These are phyloP conservation scores for Terfezia boudieri DNA, from an alignment of 495 filamentous ascomycete species.

Conservation along the genomic window DNA sequence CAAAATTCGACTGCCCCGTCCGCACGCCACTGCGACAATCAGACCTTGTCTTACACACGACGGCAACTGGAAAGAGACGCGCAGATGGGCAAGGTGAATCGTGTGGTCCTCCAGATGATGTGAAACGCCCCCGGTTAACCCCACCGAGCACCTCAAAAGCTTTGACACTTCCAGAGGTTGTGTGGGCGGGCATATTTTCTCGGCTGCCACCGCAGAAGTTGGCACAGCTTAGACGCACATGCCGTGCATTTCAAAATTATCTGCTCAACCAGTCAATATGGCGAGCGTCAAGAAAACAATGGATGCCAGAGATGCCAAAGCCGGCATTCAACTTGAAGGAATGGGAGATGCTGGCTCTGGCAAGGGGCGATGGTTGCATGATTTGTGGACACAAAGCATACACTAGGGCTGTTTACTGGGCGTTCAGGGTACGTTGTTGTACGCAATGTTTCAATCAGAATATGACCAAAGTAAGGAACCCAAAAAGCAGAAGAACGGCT, in stretches of 20 bases:
- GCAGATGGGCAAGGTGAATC: background rate
- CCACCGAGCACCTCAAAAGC: slow-evolving; percentile 15
- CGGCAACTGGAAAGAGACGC: background rate
- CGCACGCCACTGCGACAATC: no score
- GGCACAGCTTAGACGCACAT: slow-evolving; percentile 4
- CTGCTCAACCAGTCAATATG: slow-evolving; percentile 26
- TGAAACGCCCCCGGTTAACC: slow-evolving; percentile 8
- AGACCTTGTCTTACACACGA: no score
- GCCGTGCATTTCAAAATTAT: slow-evolving; percentile 13
- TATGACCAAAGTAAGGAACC: slow-evolving; percentile 1
- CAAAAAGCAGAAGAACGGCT: background rate
- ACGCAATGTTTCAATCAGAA: slow-evolving; percentile 33
- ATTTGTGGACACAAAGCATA: slow-evolving; percentile 20
- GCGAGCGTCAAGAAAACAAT: slow-evolving; percentile 23
- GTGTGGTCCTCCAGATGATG: background rate
- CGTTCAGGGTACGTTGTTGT: slow-evolving; percentile 40
- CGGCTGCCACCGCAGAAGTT: slow-evolving; percentile 8
- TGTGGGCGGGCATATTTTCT: slow-evolving; percentile 8
- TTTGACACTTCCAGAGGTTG: slow-evolving; percentile 17
- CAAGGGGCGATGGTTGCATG: slow-evolving; percentile 24
- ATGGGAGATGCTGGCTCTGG: slow-evolving; percentile 27
- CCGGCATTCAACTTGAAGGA: slow-evolving; percentile 25
- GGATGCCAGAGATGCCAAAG: slow-evolving; percentile 24
- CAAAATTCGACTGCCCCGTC: background rate
- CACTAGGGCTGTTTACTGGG: slow-evolving; percentile 24